These are phyloP conservation scores for Raphanus sativus DNA, from an alignment of 345 rosid species.

Conservation along the genomic window DNA sequence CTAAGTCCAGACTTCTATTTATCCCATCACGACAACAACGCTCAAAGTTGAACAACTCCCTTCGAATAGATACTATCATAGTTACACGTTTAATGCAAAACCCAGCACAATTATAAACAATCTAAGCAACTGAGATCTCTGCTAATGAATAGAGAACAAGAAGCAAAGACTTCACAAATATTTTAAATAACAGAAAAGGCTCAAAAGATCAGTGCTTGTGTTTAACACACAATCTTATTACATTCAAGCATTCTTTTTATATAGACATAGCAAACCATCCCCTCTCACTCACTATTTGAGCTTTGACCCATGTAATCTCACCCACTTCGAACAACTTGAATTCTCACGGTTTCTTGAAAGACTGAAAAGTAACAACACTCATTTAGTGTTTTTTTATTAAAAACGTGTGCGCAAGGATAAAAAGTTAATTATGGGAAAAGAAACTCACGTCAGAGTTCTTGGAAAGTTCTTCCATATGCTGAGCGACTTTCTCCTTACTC, in stretches of 20 bases:
- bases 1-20: neutral
- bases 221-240: conserved; percentile 11
- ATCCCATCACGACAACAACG: neutral
- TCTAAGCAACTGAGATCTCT: neutral
- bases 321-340: neutral
- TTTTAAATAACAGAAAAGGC: neutral
- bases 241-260: neutral
- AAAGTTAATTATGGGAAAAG: neutral
- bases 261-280: neutral
- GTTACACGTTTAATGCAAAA: neutral
- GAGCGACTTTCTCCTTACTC: conserved; percentile 56
- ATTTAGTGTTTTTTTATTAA: neutral
- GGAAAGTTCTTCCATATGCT: conserved; percentile 56
- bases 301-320: neutral
- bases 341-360: conserved; percentile 23
- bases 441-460: conserved; percentile 44
- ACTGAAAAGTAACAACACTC: neutral
- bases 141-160: neutral
- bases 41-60: neutral
- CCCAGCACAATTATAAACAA: neutral
- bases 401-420: too few relatives aligned
- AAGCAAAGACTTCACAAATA: neutral
- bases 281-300: conserved; percentile 3
- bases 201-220: neutral
- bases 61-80: neutral